Conservation (phyloP, 371 early-diverging fungal species). For the Nematocida major region DNA sequence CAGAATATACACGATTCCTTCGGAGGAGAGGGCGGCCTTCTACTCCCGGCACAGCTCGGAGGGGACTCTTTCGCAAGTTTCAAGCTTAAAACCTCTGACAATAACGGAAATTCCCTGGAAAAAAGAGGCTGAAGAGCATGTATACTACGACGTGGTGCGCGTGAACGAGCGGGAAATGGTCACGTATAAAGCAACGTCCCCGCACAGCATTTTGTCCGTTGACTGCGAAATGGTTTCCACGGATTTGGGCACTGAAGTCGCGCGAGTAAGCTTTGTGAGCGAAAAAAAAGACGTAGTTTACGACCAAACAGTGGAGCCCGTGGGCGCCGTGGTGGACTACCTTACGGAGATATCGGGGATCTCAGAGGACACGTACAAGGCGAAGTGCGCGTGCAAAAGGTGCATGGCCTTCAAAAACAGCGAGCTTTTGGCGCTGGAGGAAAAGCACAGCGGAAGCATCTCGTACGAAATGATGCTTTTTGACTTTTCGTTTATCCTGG, state of each 20-base stretch:
- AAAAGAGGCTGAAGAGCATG: background rate
- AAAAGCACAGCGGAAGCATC: slow-evolving; percentile 17
- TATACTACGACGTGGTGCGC: slow-evolving; percentile 1
- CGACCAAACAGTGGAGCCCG: slow-evolving; percentile 60
- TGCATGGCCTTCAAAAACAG: background rate
- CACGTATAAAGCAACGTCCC: background rate
- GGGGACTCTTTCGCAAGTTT: background rate
- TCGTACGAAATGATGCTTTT: slow-evolving; percentile 23
- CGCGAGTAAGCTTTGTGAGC: slow-evolving; percentile 58
- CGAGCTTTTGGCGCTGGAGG: background rate
- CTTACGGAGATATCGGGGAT: slow-evolving; percentile 60
- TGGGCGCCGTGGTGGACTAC: slow-evolving; percentile 56
- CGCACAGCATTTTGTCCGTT: slow-evolving; percentile 52
- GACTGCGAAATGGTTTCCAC: slow-evolving; percentile 65
- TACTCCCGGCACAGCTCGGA: background rate
- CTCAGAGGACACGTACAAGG: slow-evolving; percentile 20
- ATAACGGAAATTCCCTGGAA: background rate
- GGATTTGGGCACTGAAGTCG: slow-evolving; percentile 54
- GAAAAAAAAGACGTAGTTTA: slow-evolving; percentile 51
- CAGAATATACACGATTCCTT: slow-evolving; percentile 1
- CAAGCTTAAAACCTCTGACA: background rate
- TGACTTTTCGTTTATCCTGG: slow-evolving; percentile 55
- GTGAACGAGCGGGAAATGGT: slow-evolving; percentile 4
- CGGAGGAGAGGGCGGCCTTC: background rate
- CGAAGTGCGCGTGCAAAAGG: background rate